phyloP scores from a whole-genome alignment of 2,329 filamentous ascomycete genomes.

The Arthrobotrys musiformis region DNA sequence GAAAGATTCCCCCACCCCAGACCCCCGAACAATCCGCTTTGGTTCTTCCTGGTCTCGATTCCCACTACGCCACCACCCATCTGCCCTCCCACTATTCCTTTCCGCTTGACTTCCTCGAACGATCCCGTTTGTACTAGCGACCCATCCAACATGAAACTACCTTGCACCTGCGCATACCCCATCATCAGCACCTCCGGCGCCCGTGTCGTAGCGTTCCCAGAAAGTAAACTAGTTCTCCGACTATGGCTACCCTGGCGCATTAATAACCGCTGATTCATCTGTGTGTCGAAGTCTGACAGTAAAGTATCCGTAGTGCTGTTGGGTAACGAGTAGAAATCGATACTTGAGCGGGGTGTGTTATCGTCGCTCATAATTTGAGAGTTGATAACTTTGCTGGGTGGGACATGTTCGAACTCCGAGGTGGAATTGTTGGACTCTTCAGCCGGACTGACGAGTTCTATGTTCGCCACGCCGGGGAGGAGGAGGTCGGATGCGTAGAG shows the following conservation, averaged over 20 bases:
- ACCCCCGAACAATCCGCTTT: slow-evolving; percentile 81
- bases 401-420: slow-evolving; percentile 60
- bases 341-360: slow-evolving; percentile 83
- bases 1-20: slow-evolving; percentile 80
- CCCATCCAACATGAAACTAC: slow-evolving; percentile 89
- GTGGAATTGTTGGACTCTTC: slow-evolving; percentile 62
- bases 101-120: slow-evolving; percentile 96
- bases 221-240: slow-evolving; percentile 60
- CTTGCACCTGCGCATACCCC: slow-evolving; percentile 94
- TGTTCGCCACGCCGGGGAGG: slow-evolving; percentile 58
- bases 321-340: slow-evolving; percentile 93
- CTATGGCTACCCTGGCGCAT: slow-evolving; percentile 65
- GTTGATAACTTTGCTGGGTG: slow-evolving; percentile 57
- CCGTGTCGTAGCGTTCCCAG: slow-evolving; percentile 61
- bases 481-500: slow-evolving; percentile 55
- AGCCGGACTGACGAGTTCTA: slow-evolving; percentile 61
- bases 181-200: slow-evolving; percentile 89
- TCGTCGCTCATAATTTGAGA: slow-evolving; percentile 76
- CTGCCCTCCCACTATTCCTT: slow-evolving; percentile 87
- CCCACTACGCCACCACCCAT: slow-evolving; percentile 84
- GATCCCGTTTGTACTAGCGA: slow-evolving; percentile 87
- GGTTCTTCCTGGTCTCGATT: slow-evolving; percentile 77
- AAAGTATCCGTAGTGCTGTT: slow-evolving; percentile 95
- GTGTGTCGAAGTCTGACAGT: slow-evolving; percentile 80
- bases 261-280: slow-evolving; percentile 65